A percentile compares a stretch with the other conserved stretches of the same genome.
phyloP scores from a whole-genome alignment of 1,284 basidiomycete genomes.

The Grifola frondosa region DNA sequence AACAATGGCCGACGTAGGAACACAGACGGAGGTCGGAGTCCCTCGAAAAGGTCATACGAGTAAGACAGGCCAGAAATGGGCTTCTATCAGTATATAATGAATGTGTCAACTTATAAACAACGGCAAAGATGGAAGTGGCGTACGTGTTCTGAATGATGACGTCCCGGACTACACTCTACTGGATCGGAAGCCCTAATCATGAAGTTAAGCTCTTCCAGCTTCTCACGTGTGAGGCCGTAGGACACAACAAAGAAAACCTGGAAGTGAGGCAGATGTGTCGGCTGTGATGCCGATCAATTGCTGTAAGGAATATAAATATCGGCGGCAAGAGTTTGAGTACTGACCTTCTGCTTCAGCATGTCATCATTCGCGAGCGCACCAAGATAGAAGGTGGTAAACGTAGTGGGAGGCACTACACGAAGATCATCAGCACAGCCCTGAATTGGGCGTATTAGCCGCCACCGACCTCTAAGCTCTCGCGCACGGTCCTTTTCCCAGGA shows the following conservation, averaged over 20 bases:
- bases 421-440: background rate
- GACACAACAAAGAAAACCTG: slow-evolving; percentile 71
- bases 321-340: slow-evolving; percentile 15
- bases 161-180: slow-evolving; percentile 29
- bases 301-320: slow-evolving; percentile 1
- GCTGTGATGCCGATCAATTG: slow-evolving; percentile 29
- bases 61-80: slow-evolving; percentile 42
- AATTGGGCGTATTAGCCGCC: background rate
- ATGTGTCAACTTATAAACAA: background rate
- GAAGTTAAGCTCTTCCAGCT: slow-evolving; percentile 72
- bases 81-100: slow-evolving; percentile 11
- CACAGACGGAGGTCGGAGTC: slow-evolving; percentile 53
- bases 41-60: slow-evolving; percentile 47
- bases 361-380: slow-evolving; percentile 53
- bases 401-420: slow-evolving; percentile 62
- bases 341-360: slow-evolving; percentile 37
- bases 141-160: slow-evolving; percentile 12
- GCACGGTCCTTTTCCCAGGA: slow-evolving; percentile 79
- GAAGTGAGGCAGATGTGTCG: slow-evolving; percentile 53
- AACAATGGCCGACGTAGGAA: slow-evolving; percentile 65
- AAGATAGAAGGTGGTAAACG: slow-evolving; percentile 79
- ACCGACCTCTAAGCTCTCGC: slow-evolving; percentile 68
- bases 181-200: slow-evolving; percentile 53
- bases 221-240: slow-evolving; percentile 66
- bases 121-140: background rate